Conservation (phyloP, 208 protist genomes). For the Tritrichomonas musculus region DNA sequence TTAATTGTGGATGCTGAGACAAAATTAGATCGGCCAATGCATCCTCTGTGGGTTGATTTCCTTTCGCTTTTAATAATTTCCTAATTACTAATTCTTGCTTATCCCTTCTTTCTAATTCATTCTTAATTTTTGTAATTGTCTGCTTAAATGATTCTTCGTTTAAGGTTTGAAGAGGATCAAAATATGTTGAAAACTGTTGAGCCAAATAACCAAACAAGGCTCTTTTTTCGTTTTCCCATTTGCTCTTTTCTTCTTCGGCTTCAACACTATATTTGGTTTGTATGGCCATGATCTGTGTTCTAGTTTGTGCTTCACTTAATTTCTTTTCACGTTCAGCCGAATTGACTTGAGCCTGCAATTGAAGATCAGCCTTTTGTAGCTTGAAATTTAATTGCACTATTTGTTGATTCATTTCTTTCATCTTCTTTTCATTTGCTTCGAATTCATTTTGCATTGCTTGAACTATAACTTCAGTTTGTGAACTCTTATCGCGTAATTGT, state of each 20-base stretch:
- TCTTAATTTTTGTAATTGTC: background rate
- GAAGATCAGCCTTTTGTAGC: no score
- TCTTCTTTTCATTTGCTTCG: no score
- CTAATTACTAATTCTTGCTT: background rate
- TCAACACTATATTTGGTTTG: background rate
- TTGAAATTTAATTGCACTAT: no score
- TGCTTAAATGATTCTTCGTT: background rate
- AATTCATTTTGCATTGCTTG: no score
- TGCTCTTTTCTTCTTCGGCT: background rate
- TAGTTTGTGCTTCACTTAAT: background rate
- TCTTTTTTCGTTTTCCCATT: background rate
- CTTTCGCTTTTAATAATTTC: background rate
- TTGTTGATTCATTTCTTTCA: no score
- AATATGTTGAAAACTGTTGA: background rate
- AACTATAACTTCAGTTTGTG: no score
- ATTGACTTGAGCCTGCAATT: background rate
- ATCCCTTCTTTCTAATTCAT: background rate
- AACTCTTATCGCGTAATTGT: no score
- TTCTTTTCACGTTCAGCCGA: background rate
- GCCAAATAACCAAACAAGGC: background rate
- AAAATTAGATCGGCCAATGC: background rate
- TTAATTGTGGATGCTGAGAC: background rate
- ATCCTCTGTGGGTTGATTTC: background rate
- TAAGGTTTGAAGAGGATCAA: background rate
- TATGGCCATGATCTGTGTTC: background rate